These are phyloP conservation scores for Naganishia sp. DNA, from an alignment of 1,284 basidiomycete species.

Conservation along the genomic window DNA sequence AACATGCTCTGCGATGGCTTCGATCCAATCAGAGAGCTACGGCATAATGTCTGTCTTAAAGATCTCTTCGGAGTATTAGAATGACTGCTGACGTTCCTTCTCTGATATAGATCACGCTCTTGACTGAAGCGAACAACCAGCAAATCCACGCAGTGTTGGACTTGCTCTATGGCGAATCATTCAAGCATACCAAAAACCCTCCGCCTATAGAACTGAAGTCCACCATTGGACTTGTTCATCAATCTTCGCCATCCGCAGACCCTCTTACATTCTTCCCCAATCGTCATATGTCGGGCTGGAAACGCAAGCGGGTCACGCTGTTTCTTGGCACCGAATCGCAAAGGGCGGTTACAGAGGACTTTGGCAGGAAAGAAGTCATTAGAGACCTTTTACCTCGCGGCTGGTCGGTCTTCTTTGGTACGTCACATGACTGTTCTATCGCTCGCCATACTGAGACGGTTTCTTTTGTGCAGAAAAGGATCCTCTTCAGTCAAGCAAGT, in stretches of 20 bases:
- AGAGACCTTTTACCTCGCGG: constrained; percentile 12
- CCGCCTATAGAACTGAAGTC: not conserved
- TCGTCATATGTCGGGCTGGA: constrained; percentile 12
- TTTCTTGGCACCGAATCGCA: constrained; percentile 3
- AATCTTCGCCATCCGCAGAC: constrained; percentile 11
- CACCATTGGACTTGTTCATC: constrained; percentile 1
- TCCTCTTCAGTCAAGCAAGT: constrained; percentile 1
- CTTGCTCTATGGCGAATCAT: constrained; percentile 13
- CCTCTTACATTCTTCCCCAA: constrained; percentile 18
- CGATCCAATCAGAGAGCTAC: constrained; percentile 1
- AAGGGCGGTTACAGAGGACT: constrained; percentile 3
- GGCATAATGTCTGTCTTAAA: not conserved
- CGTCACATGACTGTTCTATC: not conserved
- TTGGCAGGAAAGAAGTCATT: constrained; percentile 9
- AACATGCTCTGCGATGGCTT: not conserved
- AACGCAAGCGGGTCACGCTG: constrained; percentile 10
- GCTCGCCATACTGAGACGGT: not conserved
- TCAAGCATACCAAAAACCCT: constrained; percentile 7
- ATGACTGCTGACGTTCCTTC: not conserved
- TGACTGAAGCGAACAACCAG: constrained; percentile 1
- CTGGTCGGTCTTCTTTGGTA: constrained; percentile 21
- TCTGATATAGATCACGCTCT: constrained; percentile 8
- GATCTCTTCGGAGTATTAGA: too few relatives aligned
- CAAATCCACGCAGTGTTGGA: constrained; percentile 1
- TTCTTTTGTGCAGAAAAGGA: constrained; percentile 2